Evolutionary conservation across 2,329 filamentous ascomycete species (phyloP), one percentile per base, ranked within the genome.

Genomic region (Calonectria pauciramosa): DNA sequence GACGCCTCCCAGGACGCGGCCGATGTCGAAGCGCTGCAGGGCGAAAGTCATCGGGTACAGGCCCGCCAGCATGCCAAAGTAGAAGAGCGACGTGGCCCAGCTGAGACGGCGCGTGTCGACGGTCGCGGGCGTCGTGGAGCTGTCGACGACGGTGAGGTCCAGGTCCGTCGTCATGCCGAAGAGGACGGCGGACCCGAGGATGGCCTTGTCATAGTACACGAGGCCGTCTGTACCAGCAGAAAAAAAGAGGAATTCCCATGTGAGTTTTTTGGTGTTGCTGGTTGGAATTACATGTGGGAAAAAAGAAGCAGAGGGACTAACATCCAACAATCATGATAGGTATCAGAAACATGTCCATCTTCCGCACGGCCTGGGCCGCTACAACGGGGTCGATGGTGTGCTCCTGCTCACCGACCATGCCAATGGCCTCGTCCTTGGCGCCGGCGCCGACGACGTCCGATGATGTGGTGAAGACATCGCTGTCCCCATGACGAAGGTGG

Each of bases 71-170:
- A 94, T 94, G 47, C 94, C 94, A 78, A 96, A 95, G 86, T 95
- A 96, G 86, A 96, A 95, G 80, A 95, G 88, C 0, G 93, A 95
- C 0, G 93, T 95, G 3, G 94, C 94, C 94, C 94, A 96, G 77
- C 90, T 93, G 34, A 96, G 89, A 14, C 94, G 90, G 0, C 90
- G 89, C 0, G 94, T 95, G 80, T 94, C 90, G 20, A 89, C 90
- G 0, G 89, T 90, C 0, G 90, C 88, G 0, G 93, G 92, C 1
- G 78, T 82, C 0, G 85, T 85, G 1, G 82, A 79, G 3, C 76
- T 51, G 78, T 88, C 83, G 16, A 90, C 84, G 5, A 94, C 85
- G 36, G 88, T 88, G 52, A 96, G 89, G 1, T 86, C 76, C 4
- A 96, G 88, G 80, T 95, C 93, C 4, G 86, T 86, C 0, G 93